phyloP scores from a whole-genome alignment of 192 early-diverging fungal species.

The Martensiomyces pterosporus region DNA sequence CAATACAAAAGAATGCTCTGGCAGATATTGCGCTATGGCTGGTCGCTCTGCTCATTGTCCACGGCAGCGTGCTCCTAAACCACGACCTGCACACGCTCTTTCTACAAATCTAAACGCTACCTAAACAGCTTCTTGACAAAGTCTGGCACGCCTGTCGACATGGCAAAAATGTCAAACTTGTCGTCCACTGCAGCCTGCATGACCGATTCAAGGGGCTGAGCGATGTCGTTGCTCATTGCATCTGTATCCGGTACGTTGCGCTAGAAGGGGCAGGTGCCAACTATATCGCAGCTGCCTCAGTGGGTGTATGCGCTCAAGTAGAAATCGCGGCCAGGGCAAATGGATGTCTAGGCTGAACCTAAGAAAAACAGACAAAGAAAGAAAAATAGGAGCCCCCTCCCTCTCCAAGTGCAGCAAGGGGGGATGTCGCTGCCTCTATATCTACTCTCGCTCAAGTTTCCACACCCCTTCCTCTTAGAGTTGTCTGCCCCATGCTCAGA shows the following conservation, averaged over 20 bases:
- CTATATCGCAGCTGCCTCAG: no score
- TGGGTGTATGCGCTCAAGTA: not conserved
- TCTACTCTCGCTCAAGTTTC: no score
- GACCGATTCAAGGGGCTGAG: slow-evolving; percentile 28
- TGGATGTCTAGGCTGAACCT: slow-evolving; percentile 6
- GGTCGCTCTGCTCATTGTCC: no score
- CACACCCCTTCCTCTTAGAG: no score
- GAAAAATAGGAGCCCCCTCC: not conserved
- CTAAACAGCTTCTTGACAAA: slow-evolving; percentile 53
- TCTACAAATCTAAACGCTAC: no score
- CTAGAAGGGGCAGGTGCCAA: no score
- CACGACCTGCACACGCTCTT: no score
- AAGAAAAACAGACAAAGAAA: not conserved
- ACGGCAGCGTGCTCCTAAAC: no score
- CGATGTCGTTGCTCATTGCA: slow-evolving; percentile 37
- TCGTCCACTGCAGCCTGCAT: slow-evolving; percentile 32
- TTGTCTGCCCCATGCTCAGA: no score
- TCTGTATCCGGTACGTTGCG: not conserved
- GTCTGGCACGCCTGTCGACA: slow-evolving; percentile 50
- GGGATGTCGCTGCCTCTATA: slow-evolving; percentile 7
- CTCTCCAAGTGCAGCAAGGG: not conserved
- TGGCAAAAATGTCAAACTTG: slow-evolving; percentile 47
- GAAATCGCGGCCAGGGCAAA: slow-evolving; percentile 6
- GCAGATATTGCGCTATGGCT: no score
- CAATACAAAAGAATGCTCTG: no score